A percentile compares a stretch with the other conserved stretches of the same genome.
Evolutionary conservation across 2,329 filamentous ascomycete species (phyloP).

Genomic region (Cladosporium sp.): DNA sequence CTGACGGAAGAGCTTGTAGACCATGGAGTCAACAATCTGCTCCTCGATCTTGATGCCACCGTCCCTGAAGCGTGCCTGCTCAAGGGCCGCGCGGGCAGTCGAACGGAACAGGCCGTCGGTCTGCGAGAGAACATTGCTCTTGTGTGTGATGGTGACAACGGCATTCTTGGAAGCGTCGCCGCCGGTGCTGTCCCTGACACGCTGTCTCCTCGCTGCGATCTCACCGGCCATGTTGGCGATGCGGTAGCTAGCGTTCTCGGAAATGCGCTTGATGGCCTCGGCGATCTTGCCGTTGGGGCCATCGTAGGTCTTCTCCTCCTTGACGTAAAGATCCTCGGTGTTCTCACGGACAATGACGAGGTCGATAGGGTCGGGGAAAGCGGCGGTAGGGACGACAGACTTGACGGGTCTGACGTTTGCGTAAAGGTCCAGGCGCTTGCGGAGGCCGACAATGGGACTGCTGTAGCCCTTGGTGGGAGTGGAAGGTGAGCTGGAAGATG

Average conservation of each 20-base stretch:
- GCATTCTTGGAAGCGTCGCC: constrained; percentile 66
- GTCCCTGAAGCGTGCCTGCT: constrained; percentile 62
- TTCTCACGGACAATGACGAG: constrained; percentile 99
- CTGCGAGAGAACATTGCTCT: constrained; percentile 94
- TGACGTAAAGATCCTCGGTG: constrained; percentile 97
- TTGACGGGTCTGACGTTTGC: constrained; percentile 98
- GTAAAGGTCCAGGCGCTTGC: constrained; percentile 92
- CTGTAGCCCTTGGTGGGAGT: constrained; percentile 93
- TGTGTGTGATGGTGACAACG: constrained; percentile 95
- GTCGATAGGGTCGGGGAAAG: constrained; percentile 68
- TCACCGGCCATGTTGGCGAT: constrained; percentile 94
- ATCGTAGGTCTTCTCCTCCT: constrained; percentile 86
- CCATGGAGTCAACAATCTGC: constrained; percentile 99
- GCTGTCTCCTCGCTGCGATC: constrained; percentile 84
- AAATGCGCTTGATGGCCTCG: constrained; percentile 97
- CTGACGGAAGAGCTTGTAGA: constrained; percentile 98
- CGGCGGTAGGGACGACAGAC: constrained; percentile 65
- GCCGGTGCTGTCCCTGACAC: constrained; percentile 65
- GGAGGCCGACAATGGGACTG: constrained; percentile 91
- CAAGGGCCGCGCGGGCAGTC: constrained; percentile 73
- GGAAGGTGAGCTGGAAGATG: constrained; percentile 66
- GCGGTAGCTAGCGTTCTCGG: constrained; percentile 77
- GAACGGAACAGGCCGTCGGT: constrained; percentile 94
- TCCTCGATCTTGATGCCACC: constrained; percentile 72
- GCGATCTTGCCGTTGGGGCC: constrained; percentile 77